phyloP scores from a whole-genome alignment of 2,329 filamentous ascomycete species.

The Pseudopyricularia cyperi region DNA sequence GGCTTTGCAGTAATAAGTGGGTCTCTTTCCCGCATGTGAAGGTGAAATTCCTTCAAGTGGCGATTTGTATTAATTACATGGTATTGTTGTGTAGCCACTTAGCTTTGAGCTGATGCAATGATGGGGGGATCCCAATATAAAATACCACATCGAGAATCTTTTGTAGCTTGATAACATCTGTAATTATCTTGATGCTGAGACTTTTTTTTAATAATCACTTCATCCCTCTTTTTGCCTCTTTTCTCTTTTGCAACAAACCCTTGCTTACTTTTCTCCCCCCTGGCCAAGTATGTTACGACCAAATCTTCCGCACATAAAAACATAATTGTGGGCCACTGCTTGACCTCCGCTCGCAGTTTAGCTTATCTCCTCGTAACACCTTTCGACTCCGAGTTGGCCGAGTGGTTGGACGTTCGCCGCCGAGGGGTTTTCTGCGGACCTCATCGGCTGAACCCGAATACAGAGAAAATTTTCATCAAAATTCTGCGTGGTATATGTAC shows the following conservation, averaged over 20 bases:
- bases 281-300: not conserved
- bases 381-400: not conserved
- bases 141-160: too few species aligned
- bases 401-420: not conserved
- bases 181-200: too few species aligned
- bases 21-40: too few species aligned
- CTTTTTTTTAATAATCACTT: too few species aligned
- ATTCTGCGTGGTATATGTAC: not conserved
- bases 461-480: too few species aligned
- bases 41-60: too few species aligned
- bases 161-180: too few species aligned
- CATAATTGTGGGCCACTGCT: not conserved
- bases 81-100: too few species aligned
- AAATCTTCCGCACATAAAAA: not conserved
- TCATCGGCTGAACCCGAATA: not conserved
- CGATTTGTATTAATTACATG: too few species aligned
- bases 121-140: too few species aligned
- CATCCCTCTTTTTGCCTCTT: not conserved
- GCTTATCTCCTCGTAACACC: slow-evolving; percentile 6
- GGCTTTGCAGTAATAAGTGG: not conserved
- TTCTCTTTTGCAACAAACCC: not conserved
- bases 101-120: too few species aligned
- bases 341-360: slow-evolving; percentile 2
- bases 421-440: slow-evolving; percentile 1
- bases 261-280: not conserved